A percentile compares a stretch with the other conserved stretches of the same genome.
phyloP scores from a whole-genome alignment of 306 rosid genomes.

The Lathyrus sativus region DNA sequence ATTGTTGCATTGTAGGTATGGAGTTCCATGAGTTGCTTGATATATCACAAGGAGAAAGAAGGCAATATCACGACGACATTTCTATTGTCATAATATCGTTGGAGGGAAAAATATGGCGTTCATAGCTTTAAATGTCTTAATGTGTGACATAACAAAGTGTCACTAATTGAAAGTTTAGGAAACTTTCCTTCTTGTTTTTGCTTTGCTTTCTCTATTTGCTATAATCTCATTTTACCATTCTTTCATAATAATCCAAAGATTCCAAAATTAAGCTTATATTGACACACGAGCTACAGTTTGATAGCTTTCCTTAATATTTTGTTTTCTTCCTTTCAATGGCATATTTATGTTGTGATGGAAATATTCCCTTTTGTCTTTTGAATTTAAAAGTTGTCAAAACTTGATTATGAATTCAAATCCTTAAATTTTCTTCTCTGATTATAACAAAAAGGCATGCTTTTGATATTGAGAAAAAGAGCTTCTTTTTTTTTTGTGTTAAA shows the following conservation, averaged over 20 bases:
- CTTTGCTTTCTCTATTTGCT: too few relatives aligned
- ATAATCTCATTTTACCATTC: too few relatives aligned
- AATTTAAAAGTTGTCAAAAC: constrained; percentile 10
- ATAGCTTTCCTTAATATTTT: not conserved
- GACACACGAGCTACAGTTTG: not conserved
- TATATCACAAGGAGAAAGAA: constrained; percentile 83
- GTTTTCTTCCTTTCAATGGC: constrained; percentile 33
- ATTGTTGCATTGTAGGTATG: constrained; percentile 64
- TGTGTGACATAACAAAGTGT: constrained; percentile 3
- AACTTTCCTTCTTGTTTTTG: not conserved
- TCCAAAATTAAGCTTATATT: not conserved
- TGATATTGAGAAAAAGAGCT: constrained; percentile 8
- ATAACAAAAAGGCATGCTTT: constrained; percentile 6
- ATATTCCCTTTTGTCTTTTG: constrained; percentile 14
- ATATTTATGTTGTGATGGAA: constrained; percentile 1
- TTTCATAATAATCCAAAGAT: not conserved
- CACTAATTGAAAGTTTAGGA: not conserved
- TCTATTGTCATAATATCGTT: constrained; percentile 67
- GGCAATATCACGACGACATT: constrained; percentile 82
- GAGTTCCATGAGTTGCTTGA: constrained; percentile 76
- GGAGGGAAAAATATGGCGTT: constrained; percentile 82
- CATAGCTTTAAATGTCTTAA: constrained; percentile 48
- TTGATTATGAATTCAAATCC: constrained; percentile 32
- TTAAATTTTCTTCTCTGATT: not conserved
- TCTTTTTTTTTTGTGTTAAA: not conserved